These are phyloP conservation scores for Trypanosoma avium DNA, from an alignment of 208 protist species.

Conservation along the genomic window DNA sequence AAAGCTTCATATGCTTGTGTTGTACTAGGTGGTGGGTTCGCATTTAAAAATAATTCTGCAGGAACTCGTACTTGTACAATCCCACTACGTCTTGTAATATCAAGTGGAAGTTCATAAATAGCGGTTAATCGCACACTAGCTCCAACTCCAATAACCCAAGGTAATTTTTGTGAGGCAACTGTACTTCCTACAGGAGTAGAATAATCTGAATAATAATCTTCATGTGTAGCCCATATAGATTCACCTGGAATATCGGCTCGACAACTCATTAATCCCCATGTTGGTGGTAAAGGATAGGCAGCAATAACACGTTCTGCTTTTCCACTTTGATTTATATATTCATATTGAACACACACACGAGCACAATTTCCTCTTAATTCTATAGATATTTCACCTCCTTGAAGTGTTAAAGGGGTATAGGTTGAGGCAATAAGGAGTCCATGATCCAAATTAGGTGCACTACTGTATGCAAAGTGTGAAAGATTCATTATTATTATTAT, in stretches of 20 bases:
- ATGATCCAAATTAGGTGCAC: slow-evolving; percentile 34
- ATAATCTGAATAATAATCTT: too few species aligned
- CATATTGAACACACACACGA: slow-evolving; percentile 51
- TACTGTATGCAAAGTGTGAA: slow-evolving; percentile 46
- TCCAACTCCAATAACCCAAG: slow-evolving; percentile 61
- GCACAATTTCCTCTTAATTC: slow-evolving; percentile 49
- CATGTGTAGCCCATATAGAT: slow-evolving; percentile 12
- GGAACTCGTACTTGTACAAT: slow-evolving; percentile 48
- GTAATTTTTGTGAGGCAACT: slow-evolving; percentile 60
- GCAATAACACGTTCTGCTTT: slow-evolving; percentile 58
- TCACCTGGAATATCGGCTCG: slow-evolving; percentile 40
- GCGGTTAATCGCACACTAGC: slow-evolving; percentile 40
- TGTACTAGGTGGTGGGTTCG: slow-evolving; percentile 32
- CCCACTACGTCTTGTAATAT: slow-evolving; percentile 18
- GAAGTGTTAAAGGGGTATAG: slow-evolving; percentile 62
- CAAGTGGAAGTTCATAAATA: slow-evolving; percentile 55
- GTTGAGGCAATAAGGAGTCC: slow-evolving; percentile 49
- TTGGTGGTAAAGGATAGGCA: slow-evolving; percentile 52
- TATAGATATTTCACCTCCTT: slow-evolving; percentile 46
- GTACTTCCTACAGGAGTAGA: too few species aligned
- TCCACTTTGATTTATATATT: slow-evolving; percentile 69
- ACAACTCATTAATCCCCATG: slow-evolving; percentile 52
- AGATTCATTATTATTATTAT: too few species aligned
- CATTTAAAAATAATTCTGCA: slow-evolving; percentile 46
- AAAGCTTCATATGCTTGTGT: slow-evolving; percentile 49